These are phyloP conservation scores for Macadamia tetraphylla DNA, from an alignment of 164 flowering plant species.

Conservation along the genomic window DNA sequence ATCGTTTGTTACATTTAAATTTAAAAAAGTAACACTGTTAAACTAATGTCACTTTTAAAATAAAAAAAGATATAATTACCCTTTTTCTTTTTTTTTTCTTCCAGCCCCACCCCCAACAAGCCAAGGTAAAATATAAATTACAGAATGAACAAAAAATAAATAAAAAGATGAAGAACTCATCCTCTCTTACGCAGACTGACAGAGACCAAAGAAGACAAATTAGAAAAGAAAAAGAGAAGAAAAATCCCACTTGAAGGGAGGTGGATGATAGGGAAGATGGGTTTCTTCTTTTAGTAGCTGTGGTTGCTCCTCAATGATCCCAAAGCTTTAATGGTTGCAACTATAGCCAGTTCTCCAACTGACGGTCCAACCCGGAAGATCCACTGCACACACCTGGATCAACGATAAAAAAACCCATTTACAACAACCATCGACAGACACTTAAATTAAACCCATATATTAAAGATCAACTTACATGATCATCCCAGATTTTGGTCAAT, in stretches of 20 bases:
- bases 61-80: too few species aligned
- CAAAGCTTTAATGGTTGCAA: slow-evolving; percentile 70
- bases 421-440: neutral
- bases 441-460: neutral
- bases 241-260: neutral
- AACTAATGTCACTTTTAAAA: too few species aligned
- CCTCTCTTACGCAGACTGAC: too few species aligned
- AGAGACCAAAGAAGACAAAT: neutral
- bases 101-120: too few species aligned
- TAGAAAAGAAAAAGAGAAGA: neutral
- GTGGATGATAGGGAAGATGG: neutral
- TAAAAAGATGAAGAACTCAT: neutral
- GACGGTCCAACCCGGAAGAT: slow-evolving; percentile 86
- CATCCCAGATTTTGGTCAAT: too few species aligned
- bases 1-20: too few species aligned
- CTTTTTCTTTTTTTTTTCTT: too few species aligned
- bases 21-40: too few species aligned
- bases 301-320: slow-evolving; percentile 76
- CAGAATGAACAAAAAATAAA: too few species aligned
- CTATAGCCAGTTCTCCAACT: slow-evolving; percentile 63
- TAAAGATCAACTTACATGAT: slow-evolving; percentile 20
- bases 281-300: neutral
- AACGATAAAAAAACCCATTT: neutral
- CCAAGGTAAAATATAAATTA: neutral
- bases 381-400: slow-evolving; percentile 59